These are phyloP conservation scores for Pugionium cornutum DNA, from an alignment of 345 rosid species.

Conservation along the genomic window DNA sequence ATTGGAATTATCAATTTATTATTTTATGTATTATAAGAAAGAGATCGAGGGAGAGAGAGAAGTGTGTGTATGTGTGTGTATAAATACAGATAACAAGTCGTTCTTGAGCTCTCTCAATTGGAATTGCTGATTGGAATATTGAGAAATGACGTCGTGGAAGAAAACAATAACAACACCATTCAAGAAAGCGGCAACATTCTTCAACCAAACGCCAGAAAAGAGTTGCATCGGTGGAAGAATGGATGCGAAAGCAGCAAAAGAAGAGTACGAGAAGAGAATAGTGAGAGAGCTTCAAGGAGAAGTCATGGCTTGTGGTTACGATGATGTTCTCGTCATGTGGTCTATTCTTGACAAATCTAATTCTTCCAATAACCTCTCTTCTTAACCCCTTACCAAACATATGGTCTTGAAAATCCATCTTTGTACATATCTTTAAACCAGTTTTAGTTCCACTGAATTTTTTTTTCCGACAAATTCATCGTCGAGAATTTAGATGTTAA, in stretches of 20 bases:
- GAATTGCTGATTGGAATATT: constrained; percentile 25
- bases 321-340: constrained; percentile 96
- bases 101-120: constrained; percentile 37
- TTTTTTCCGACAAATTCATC: constrained; percentile 30
- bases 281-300: constrained; percentile 74
- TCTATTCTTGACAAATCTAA: constrained; percentile 5
- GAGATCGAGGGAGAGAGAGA: not conserved
- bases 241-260: constrained; percentile 43
- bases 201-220: constrained; percentile 46
- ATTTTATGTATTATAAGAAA: too few species aligned
- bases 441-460: not conserved
- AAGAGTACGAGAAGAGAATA: constrained; percentile 56
- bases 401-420: constrained; percentile 1
- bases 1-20: too few species aligned
- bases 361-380: too few species aligned
- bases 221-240: constrained; percentile 29
- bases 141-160: constrained; percentile 73
- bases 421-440: constrained; percentile 34
- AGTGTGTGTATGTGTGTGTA: constrained; percentile 3
- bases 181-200: constrained; percentile 78
- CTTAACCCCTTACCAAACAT: constrained; percentile 12
- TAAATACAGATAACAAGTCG: constrained; percentile 38
- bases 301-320: constrained; percentile 90
- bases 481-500: constrained; percentile 22
- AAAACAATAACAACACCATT: constrained; percentile 77